phyloP scores from a whole-genome alignment of 163 green algal species.

The Volvox carteri region DNA sequence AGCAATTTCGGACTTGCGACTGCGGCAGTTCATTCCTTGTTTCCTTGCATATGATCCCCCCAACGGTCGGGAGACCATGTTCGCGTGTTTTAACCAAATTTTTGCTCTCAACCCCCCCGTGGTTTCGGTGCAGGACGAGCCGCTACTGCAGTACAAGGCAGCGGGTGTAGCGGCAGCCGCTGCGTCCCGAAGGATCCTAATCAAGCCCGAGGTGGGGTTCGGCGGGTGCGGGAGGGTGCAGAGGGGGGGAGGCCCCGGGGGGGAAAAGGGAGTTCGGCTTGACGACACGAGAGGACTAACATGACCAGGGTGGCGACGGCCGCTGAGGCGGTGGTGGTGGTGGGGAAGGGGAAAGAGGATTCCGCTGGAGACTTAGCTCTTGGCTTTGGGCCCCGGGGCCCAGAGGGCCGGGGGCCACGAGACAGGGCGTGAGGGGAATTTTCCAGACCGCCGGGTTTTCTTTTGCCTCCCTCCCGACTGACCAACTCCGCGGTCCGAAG shows the following conservation, averaged over 20 bases:
- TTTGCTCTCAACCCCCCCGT: too few relatives aligned
- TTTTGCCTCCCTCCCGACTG: background rate
- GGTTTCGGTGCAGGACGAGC: conserved; percentile 43
- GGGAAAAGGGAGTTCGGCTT: background rate
- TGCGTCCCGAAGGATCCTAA: conserved; percentile 23
- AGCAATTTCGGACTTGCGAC: background rate
- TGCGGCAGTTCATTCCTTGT: background rate
- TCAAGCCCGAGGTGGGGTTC: conserved; percentile 30
- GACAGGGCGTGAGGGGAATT: too few relatives aligned
- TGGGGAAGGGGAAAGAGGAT: background rate
- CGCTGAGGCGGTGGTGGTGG: background rate
- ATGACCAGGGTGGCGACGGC: background rate
- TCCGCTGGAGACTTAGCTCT: too few relatives aligned
- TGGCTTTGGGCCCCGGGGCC: too few relatives aligned
- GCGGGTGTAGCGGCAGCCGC: background rate
- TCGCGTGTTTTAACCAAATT: too few relatives aligned
- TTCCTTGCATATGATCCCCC: background rate
- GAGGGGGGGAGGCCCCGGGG: background rate
- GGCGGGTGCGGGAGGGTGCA: background rate
- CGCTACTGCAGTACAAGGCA: conserved; percentile 50
- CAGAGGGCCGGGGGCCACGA: too few relatives aligned
- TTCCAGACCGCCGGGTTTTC: too few relatives aligned
- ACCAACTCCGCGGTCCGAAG: background rate
- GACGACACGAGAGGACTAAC: too few relatives aligned
- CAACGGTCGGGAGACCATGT: background rate